Evolutionary conservation across 2,329 filamentous ascomycete species (phyloP), one percentile per base, ranked within the genome.

Genomic region (Pestalotiopsis fici): DNA sequence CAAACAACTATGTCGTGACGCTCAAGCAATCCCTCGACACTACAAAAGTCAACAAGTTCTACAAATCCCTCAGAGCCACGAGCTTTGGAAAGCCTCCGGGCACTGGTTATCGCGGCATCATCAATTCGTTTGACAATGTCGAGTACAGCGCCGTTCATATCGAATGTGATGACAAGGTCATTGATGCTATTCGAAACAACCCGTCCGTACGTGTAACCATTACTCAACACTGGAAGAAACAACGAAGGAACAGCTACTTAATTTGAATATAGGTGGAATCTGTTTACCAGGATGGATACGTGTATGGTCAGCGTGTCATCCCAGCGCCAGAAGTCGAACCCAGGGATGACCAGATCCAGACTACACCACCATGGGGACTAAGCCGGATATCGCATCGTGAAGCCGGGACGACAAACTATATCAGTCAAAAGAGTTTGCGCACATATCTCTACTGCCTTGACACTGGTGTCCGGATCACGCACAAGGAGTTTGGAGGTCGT

Each of bases 361-460:
- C 66, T 35, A 47, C 7, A 23, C 54, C 68, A 3, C 54, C 68
- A 3, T 76, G 75, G 75, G 75, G 75, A 2, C 68, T 76, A 2
- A 72, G 71, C 13, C 70, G 75, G 6, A 71, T 76, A 57, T 76
- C 75, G 3, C 74, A 75, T 66, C 71, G 75, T 39, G 28, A 66
- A 6, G 66, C 71, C 7, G 72, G 72, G 6, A 61, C 66, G 25
- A 15, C 50, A 3, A 21, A 21, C 12, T 76, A 76, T 54, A 68
- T 70, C 13, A 55, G 62, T 9, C 57, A 69, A 11, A 61, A 39
- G 9, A 27, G 68, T 15, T 62, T 66, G 2, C 67, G 64, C 27
- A 74, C 71, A 3, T 70, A 69, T 28, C 69, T 72, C 21, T 76
- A 76, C 37, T 71, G 75, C 15, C 50, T 76, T 21, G 75, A 76